Base-by-base conservation (phyloP, 495 filamentous ascomycete species). In the Zalerion maritima region DNA sequence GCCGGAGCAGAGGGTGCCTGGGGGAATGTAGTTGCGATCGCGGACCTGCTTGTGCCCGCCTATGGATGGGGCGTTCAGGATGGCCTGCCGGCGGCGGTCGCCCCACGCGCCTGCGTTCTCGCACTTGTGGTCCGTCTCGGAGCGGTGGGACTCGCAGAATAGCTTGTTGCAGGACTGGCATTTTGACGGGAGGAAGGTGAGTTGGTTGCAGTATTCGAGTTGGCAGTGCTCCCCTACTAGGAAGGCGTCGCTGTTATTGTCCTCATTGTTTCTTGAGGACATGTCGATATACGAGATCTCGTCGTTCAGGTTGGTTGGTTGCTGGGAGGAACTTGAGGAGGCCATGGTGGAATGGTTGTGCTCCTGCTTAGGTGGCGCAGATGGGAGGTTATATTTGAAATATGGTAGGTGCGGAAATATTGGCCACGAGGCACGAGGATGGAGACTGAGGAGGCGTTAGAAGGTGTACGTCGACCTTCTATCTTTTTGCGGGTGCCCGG, bases 161-260 rank as follows among this genome's bases (percentile, higher is more conserved):
- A 77, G 91, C 26, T 75, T 69, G 39, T 47, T 42, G 45, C 89
- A 97, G 49, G 76, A 85, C 54, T 89, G 79, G 65, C 89, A 97
- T 41, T 72, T 67, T 60, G 94, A 97, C 21, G 89, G 89, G 7
- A 97, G 76, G 60, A 96, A 96, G 58, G 96, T 91, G 26, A 96
- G 80, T 46, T 81, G 76, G 49, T 85, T 74, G 68, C 89, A 97
- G 66, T 81, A 85, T 39, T 72, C 56, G 57, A 79, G 75, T 55
- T 94, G 73, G 66, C 89, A 97, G 61, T 93, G 84, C 31, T 73
- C 71, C 43, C 89, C 89, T 50, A 96, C 80, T 7, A 81, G 68
- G 40, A 77, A 75, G 21, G 81, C 70, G 57, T 94, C 83, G 45
- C 57, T 55, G 42, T 76, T 64, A 55, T 75, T 74, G 47, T 50